Percentiles rank a stretch among this genome's conserved stretches.
Conservation (phyloP, 345 rosid species). For the Salix caprea region DNA sequence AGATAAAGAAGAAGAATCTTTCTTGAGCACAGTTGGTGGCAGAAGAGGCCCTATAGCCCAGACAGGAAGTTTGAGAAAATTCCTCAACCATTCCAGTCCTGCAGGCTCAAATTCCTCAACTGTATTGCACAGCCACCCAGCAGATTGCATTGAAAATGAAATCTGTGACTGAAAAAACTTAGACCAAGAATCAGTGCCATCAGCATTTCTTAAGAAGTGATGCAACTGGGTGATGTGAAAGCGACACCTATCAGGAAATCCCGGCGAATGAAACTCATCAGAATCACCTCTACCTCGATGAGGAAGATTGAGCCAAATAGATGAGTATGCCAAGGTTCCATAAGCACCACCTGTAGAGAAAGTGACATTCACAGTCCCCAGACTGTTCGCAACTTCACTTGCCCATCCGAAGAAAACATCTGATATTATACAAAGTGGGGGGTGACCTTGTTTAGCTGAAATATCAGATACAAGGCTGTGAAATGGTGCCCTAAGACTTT, state of each 20-base stretch:
- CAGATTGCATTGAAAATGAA: constrained; percentile 21
- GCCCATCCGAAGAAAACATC: constrained; percentile 44
- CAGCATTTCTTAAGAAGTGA: constrained; percentile 24
- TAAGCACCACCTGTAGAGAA: constrained; percentile 43
- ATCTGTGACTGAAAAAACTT: constrained; percentile 35
- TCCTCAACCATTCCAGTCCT: constrained; percentile 28
- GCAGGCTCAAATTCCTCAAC: constrained; percentile 37
- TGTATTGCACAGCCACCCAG: constrained; percentile 41
- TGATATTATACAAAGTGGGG: constrained; percentile 41
- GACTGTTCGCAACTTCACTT: constrained; percentile 26
- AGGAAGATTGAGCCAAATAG: constrained; percentile 47
- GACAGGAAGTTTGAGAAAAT: constrained; percentile 31
- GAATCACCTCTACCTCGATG: constrained; percentile 22
- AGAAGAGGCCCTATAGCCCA: constrained; percentile 46
- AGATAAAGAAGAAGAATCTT: background rate
- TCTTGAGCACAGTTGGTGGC: constrained; percentile 23
- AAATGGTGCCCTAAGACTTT: constrained; percentile 25
- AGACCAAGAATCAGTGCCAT: constrained; percentile 44
- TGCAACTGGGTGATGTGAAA: constrained; percentile 41
- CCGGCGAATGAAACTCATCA: constrained; percentile 36
- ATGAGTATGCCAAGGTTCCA: constrained; percentile 32
- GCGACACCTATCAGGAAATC: constrained; percentile 38
- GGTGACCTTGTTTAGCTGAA: constrained; percentile 18
- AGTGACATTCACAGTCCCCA: constrained; percentile 22
- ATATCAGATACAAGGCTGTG: constrained; percentile 18